Conservation (phyloP, 2,329 filamentous ascomycete species). For the Paecilomyces fulvus region DNA sequence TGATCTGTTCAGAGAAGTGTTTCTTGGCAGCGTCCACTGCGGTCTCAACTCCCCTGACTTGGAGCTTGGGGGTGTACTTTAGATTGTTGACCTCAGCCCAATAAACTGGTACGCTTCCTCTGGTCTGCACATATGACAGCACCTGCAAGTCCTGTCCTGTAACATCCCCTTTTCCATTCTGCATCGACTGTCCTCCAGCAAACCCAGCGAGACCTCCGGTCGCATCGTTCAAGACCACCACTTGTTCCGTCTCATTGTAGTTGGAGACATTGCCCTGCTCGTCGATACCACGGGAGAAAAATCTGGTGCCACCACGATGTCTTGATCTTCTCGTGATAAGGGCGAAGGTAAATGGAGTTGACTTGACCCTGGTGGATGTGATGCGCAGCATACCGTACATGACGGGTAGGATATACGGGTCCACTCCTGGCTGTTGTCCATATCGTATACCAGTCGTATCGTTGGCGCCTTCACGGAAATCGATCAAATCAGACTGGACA, state of each 20-base stretch:
- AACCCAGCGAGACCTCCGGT: conserved; percentile 68
- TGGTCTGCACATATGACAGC: conserved; percentile 89
- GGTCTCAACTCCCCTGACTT: conserved; percentile 75
- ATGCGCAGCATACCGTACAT: conserved; percentile 97
- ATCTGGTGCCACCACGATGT: conserved; percentile 81
- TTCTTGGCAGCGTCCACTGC: conserved; percentile 69
- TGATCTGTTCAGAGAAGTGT: conserved; percentile 91
- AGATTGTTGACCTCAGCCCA: conserved; percentile 96
- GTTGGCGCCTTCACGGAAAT: conserved; percentile 61
- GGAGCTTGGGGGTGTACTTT: conserved; percentile 81
- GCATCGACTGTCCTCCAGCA: conserved; percentile 65
- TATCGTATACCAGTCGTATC: conserved; percentile 38
- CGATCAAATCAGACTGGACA: conserved; percentile 80
- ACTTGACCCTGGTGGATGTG: conserved; percentile 75
- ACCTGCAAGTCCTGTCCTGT: conserved; percentile 73
- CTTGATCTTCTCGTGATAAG: conserved; percentile 85
- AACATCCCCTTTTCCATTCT: conserved; percentile 59
- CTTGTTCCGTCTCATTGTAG: conserved; percentile 97
- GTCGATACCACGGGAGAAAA: conserved; percentile 90
- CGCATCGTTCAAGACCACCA: conserved; percentile 79
- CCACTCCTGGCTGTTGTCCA: conserved; percentile 61
- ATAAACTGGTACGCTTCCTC: conserved; percentile 89
- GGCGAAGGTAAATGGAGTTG: conserved; percentile 71
- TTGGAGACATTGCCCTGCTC: conserved; percentile 94
- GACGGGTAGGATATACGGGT: conserved; percentile 89